A percentile compares a stretch with the other conserved stretches of the same genome.
Conservation (phyloP, 2,329 filamentous ascomycete species). For the Domatiomyces globalis region DNA sequence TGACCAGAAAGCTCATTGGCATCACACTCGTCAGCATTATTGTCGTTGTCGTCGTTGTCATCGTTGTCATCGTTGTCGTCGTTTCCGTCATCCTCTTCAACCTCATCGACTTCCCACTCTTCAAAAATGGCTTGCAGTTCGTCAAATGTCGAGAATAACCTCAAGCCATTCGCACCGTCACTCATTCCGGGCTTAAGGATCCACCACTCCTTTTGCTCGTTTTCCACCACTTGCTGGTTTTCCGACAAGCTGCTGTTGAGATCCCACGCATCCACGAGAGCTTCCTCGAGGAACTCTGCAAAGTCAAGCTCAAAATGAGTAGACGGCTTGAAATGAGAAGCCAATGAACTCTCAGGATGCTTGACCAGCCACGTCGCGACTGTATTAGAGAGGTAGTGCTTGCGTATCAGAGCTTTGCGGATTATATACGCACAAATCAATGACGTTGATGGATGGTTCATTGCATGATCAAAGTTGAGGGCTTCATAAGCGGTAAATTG, state of each 20-base stretch:
- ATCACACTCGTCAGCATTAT: conserved; percentile 22
- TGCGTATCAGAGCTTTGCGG: conserved; percentile 88
- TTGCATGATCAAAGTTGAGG: conserved; percentile 67
- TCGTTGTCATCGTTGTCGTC: conserved; percentile 27
- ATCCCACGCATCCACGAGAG: conserved; percentile 79
- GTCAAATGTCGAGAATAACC: conserved; percentile 71
- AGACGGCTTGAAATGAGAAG: conserved; percentile 56
- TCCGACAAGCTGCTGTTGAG: conserved; percentile 60
- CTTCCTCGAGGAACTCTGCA: conserved; percentile 90
- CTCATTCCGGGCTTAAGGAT: conserved; percentile 97
- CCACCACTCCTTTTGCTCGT: conserved; percentile 65
- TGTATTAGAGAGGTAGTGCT: conserved; percentile 80
- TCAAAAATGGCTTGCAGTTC: conserved; percentile 82
- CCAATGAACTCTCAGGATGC: conserved; percentile 56
- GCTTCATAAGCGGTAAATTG: conserved; percentile 79
- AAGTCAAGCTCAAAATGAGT: conserved; percentile 92
- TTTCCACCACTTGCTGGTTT: conserved; percentile 39
- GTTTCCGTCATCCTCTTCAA: conserved; percentile 52
- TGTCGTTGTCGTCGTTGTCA: conserved; percentile 47
- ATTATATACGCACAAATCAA: conserved; percentile 86
- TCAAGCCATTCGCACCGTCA: conserved; percentile 84
- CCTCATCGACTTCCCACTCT: conserved; percentile 62
- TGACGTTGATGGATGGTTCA: conserved; percentile 45
- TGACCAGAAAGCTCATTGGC: conserved; percentile 27
- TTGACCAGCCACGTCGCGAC: conserved; percentile 77